Conservation (phyloP, 768 basidiomycete genomes). For the Leccinum aurantiacum region DNA sequence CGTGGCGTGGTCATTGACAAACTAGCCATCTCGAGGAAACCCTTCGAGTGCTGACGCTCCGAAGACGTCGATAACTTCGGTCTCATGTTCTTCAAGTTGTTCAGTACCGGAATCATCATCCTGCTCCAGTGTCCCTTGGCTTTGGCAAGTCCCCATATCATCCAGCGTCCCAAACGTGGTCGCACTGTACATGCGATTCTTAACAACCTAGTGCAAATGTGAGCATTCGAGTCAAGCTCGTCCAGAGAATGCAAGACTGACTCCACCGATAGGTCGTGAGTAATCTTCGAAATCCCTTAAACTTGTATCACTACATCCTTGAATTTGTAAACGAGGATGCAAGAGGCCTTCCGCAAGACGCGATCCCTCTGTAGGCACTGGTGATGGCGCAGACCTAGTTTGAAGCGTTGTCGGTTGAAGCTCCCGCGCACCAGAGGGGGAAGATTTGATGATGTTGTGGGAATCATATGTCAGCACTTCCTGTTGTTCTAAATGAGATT, state of each 20-base stretch:
- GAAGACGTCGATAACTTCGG: conserved; percentile 11
- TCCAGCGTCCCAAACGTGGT: conserved; percentile 35
- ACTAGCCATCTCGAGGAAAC: conserved; percentile 12
- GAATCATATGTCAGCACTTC: neutral
- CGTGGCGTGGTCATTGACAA: conserved; percentile 1
- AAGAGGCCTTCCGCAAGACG: conserved; percentile 16
- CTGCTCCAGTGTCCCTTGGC: conserved; percentile 5
- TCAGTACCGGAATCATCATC: conserved; percentile 1
- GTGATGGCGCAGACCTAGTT: conserved; percentile 17
- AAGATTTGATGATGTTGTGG: neutral
- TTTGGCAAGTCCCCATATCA: conserved; percentile 13
- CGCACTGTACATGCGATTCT: conserved; percentile 32
- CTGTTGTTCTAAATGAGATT: neutral
- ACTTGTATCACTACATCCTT: conserved; percentile 28
- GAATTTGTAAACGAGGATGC: conserved; percentile 27
- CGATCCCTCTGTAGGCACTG: conserved; percentile 29
- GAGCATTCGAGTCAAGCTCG: neutral
- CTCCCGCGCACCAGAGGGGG: neutral
- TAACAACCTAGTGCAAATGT: conserved; percentile 22
- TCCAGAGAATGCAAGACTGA: conserved; percentile 9
- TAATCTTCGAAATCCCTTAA: conserved; percentile 35
- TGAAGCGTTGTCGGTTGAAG: conserved; percentile 5
- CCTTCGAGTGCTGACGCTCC: conserved; percentile 1
- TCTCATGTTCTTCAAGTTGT: conserved; percentile 1
- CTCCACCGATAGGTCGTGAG: conserved; percentile 34